These are phyloP conservation scores for Fusarium incarnatum DNA, from an alignment of 2,329 filamentous ascomycete species.

Conservation along the genomic window DNA sequence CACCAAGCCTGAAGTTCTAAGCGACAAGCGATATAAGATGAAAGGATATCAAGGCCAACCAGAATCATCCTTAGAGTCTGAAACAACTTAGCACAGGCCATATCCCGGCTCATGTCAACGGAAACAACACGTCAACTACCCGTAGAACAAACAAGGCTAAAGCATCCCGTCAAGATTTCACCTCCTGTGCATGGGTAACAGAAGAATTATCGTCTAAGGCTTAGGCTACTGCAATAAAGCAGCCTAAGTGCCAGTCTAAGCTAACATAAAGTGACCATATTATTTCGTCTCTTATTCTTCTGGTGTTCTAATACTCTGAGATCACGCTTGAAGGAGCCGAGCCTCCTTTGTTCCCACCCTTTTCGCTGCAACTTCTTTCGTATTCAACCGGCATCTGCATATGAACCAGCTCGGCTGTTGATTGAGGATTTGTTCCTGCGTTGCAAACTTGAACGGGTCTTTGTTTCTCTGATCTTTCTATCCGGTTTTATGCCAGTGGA, in stretches of 20 bases:
- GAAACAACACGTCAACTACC: constrained; percentile 22
- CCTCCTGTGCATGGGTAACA: constrained; percentile 4
- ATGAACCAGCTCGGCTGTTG: background rate
- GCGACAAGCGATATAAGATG: background rate
- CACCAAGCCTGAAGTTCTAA: background rate
- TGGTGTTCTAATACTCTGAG: background rate
- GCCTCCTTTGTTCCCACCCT: constrained; percentile 32
- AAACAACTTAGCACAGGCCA: constrained; percentile 34
- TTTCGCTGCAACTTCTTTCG: constrained; percentile 35
- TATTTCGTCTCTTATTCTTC: background rate
- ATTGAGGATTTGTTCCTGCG: constrained; percentile 5
- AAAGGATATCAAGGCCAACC: background rate
- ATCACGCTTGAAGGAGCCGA: constrained; percentile 10
- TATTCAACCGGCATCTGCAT: constrained; percentile 17
- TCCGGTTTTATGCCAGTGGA: background rate
- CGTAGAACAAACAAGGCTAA: constrained; percentile 13
- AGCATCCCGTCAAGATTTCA: constrained; percentile 7
- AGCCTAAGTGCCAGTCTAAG: background rate
- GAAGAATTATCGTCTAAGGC: background rate
- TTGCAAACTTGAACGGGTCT: background rate
- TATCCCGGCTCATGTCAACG: constrained; percentile 27
- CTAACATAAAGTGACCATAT: background rate
- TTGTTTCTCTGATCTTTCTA: background rate
- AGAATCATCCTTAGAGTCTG: background rate
- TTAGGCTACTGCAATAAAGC: background rate